Evolutionary conservation across 139 green algal species (phyloP).

Genomic region (Mesostigma viride): DNA sequence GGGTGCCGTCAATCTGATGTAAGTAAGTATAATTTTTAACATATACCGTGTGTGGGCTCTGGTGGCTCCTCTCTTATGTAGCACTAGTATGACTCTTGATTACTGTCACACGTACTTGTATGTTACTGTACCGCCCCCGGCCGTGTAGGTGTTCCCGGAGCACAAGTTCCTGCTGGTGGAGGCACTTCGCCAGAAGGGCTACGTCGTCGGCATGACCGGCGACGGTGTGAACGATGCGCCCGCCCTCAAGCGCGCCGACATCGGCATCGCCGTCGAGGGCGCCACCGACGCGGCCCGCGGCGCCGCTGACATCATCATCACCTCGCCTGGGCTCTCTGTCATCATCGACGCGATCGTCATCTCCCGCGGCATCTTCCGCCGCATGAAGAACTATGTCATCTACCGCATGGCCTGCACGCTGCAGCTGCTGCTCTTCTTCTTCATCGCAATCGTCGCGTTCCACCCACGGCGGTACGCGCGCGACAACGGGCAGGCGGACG

Average conservation of each 20-base stretch:
- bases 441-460: slow-evolving; percentile 64
- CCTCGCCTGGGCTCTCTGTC: slow-evolving; percentile 55
- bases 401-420: slow-evolving; percentile 52
- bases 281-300: slow-evolving; percentile 72
- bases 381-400: no score
- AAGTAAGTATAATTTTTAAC: no score
- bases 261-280: slow-evolving; percentile 70
- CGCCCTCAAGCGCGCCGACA: slow-evolving; percentile 68
- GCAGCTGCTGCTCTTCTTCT: slow-evolving; percentile 80
- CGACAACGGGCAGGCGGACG: not conserved
- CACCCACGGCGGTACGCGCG: slow-evolving; percentile 43
- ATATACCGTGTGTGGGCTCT: no score
- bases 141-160: slow-evolving; percentile 59
- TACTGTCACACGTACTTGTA: no score
- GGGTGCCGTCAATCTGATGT: no score
- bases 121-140: no score
- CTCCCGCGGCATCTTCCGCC: no score
- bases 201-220: slow-evolving; percentile 62
- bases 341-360: no score
- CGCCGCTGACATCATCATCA: slow-evolving; percentile 81
- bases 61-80: no score
- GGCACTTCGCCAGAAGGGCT: slow-evolving; percentile 33
- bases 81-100: no score
- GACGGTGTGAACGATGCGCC: slow-evolving; percentile 86
- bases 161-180: slow-evolving; percentile 77